phyloP scores from a whole-genome alignment of 2,329 filamentous ascomycete genomes.

The Penicillium carneum region DNA sequence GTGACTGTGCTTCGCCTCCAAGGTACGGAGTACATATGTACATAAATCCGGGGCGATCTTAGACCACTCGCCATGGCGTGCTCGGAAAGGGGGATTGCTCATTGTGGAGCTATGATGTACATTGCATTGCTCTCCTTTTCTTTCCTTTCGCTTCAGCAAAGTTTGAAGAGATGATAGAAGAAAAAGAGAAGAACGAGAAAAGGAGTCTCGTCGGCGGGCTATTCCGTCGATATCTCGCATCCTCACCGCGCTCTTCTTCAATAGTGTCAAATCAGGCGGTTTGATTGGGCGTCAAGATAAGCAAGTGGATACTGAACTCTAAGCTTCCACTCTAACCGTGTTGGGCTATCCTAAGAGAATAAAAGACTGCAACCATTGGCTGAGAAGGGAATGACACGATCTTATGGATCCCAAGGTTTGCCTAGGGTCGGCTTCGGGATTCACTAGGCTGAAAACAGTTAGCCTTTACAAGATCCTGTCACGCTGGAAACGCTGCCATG shows the following conservation, averaged over 20 bases:
- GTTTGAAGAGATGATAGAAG: neutral
- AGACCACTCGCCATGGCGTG: slow-evolving; percentile 32
- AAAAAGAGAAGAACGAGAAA: neutral
- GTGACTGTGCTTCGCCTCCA: slow-evolving; percentile 26
- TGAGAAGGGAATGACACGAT: slow-evolving; percentile 26
- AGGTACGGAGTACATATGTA: neutral
- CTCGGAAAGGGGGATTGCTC: slow-evolving; percentile 35
- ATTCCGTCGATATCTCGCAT: slow-evolving; percentile 5
- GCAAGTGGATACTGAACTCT: slow-evolving; percentile 32
- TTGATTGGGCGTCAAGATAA: slow-evolving; percentile 35
- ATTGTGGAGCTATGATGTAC: slow-evolving; percentile 18
- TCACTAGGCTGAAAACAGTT: slow-evolving; percentile 23
- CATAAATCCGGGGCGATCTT: slow-evolving; percentile 26
- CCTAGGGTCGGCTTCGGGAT: slow-evolving; percentile 20
- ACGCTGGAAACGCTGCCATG: slow-evolving; percentile 10
- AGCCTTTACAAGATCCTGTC: slow-evolving; percentile 28
- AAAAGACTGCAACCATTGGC: slow-evolving; percentile 19
- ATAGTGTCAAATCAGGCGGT: neutral
- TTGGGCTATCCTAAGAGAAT: slow-evolving; percentile 24
- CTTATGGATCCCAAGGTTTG: slow-evolving; percentile 30
- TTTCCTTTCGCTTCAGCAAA: neutral
- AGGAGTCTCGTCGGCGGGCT: slow-evolving; percentile 1
- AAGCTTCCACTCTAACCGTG: slow-evolving; percentile 24
- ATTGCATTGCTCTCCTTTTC: slow-evolving; percentile 4
- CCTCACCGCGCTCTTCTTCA: slow-evolving; percentile 1